These are phyloP conservation scores for Gaultheria prostrata DNA, from an alignment of 148 eudicot species.

Conservation along the genomic window DNA sequence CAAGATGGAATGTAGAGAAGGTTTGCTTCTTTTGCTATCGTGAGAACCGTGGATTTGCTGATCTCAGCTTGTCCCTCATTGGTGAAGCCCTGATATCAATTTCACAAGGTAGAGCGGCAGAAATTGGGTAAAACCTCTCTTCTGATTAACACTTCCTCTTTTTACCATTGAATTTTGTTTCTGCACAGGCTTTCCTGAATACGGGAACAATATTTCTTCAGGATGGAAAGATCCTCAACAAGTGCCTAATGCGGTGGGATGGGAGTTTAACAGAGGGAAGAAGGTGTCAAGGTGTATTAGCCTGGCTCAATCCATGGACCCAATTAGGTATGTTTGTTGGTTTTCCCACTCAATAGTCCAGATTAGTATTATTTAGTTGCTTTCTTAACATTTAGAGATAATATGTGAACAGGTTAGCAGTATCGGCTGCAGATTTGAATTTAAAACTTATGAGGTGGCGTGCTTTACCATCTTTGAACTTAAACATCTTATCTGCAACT, in stretches of 20 bases:
- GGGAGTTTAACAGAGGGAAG: conserved; percentile 69
- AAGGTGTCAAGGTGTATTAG: conserved; percentile 50
- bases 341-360: neutral
- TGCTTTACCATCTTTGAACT: conserved; percentile 78
- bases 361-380: neutral
- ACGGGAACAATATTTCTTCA: conserved; percentile 23
- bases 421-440: conserved; percentile 90
- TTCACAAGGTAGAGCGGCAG: conserved; percentile 67
- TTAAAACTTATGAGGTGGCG: conserved; percentile 96
- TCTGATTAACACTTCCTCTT: conserved; percentile 4
- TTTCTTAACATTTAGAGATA: neutral
- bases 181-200: conserved; percentile 4
- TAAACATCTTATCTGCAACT: conserved; percentile 52
- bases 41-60: conserved; percentile 85
- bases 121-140: conserved; percentile 29
- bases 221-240: conserved; percentile 52
- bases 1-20: conserved; percentile 65
- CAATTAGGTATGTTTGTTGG: conserved; percentile 53
- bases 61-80: conserved; percentile 66
- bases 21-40: conserved; percentile 81
- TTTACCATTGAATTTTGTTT: neutral
- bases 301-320: conserved; percentile 92
- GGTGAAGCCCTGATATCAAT: conserved; percentile 67
- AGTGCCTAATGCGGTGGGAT: conserved; percentile 67
- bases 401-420: conserved; percentile 58